These are phyloP conservation scores for Verticillium zaregamsianum DNA, from an alignment of 2,329 filamentous ascomycete genomes.

Conservation along the genomic window DNA sequence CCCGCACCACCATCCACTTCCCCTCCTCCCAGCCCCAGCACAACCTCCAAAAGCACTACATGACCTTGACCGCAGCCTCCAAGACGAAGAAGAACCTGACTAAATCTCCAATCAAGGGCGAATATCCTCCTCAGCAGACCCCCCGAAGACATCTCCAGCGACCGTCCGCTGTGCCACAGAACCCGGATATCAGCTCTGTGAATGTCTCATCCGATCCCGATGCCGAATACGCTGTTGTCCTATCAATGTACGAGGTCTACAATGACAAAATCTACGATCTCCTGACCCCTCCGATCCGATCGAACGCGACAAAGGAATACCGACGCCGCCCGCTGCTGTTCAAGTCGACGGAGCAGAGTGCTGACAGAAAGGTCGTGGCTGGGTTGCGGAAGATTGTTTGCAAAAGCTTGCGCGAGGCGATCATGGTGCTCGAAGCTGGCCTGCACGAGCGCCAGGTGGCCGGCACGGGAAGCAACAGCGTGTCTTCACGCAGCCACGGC, in stretches of 20 bases:
- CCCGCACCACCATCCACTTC: neutral
- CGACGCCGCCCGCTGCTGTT: slow-evolving; percentile 81
- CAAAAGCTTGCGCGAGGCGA: slow-evolving; percentile 72
- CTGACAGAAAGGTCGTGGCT: slow-evolving; percentile 90
- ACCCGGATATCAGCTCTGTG: slow-evolving; percentile 70
- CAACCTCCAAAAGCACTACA: slow-evolving; percentile 21
- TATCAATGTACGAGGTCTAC: slow-evolving; percentile 99
- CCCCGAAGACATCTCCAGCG: slow-evolving; percentile 62
- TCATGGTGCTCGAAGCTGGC: slow-evolving; percentile 86
- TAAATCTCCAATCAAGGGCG: slow-evolving; percentile 47
- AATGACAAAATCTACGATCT: slow-evolving; percentile 98
- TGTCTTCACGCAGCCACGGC: slow-evolving; percentile 87
- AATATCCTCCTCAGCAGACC: slow-evolving; percentile 47
- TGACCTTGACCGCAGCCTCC: slow-evolving; percentile 20
- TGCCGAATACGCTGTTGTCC: slow-evolving; percentile 79
- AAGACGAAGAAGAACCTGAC: slow-evolving; percentile 40
- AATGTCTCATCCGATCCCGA: slow-evolving; percentile 61
- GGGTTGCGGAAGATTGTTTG: slow-evolving; percentile 90
- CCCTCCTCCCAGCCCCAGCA: neutral
- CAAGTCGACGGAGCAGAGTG: slow-evolving; percentile 83
- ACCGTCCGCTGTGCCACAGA: slow-evolving; percentile 66
- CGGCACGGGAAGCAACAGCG: slow-evolving; percentile 89
- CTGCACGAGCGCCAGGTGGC: slow-evolving; percentile 82
- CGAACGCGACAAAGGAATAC: slow-evolving; percentile 61
- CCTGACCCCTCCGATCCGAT: slow-evolving; percentile 60